These are phyloP conservation scores for Taphrina confusa DNA, from an alignment of 1,139 yeast genomes.

Conservation along the genomic window DNA sequence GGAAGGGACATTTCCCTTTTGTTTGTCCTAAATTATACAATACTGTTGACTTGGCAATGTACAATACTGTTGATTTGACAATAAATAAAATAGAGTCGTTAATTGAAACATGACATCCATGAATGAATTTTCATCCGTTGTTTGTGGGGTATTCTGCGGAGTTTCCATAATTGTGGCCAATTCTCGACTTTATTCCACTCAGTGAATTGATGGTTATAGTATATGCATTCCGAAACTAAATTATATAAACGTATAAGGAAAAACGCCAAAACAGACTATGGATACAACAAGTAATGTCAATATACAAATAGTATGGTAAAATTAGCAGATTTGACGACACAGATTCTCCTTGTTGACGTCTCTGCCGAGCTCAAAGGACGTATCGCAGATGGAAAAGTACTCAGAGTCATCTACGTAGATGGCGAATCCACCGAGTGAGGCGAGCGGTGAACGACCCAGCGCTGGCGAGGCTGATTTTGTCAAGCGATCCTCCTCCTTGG, in stretches of 20 bases:
- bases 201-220: too few species aligned
- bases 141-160: too few species aligned
- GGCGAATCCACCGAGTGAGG: background rate
- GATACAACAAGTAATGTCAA: background rate
- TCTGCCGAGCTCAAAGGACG: background rate
- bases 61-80: too few species aligned
- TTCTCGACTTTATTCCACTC: too few species aligned
- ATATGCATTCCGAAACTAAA: too few species aligned
- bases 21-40: too few species aligned
- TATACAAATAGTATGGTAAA: background rate
- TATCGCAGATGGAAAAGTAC: conserved; percentile 9
- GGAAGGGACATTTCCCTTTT: too few species aligned
- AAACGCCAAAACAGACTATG: conserved; percentile 2
- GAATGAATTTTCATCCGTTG: too few species aligned
- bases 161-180: too few species aligned
- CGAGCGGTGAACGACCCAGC: conserved; percentile 1
- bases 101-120: too few species aligned
- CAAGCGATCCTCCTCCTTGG: background rate
- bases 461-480: conserved; percentile 9
- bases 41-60: too few species aligned
- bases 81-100: too few species aligned
- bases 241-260: background rate
- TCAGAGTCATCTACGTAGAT: conserved; percentile 15
- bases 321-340: background rate
- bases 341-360: conserved; percentile 24